phyloP scores from a whole-genome alignment of 306 rosid genomes.

The Luffa acutangula region DNA sequence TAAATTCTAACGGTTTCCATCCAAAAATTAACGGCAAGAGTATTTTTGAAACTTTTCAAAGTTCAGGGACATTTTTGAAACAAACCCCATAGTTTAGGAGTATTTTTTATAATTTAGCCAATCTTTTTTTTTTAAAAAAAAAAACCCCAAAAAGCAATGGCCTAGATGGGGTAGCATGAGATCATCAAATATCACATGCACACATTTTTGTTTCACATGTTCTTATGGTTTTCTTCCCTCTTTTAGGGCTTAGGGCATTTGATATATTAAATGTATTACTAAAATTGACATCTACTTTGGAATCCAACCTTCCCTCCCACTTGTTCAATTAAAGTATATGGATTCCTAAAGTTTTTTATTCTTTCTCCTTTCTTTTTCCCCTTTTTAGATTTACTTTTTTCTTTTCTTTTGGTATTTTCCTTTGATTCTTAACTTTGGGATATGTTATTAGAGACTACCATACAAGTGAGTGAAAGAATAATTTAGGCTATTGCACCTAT shows the following conservation, averaged over 20 bases:
- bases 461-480: background rate
- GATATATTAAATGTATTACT: slow-evolving; percentile 6
- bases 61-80: too few species aligned
- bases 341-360: slow-evolving; percentile 3
- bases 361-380: background rate
- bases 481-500: background rate
- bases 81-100: too few species aligned
- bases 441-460: background rate
- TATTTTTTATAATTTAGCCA: too few species aligned
- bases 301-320: background rate
- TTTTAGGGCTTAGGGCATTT: background rate
- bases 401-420: background rate
- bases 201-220: slow-evolving; percentile 1
- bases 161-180: background rate
- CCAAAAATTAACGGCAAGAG: too few species aligned
- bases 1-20: too few species aligned
- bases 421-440: background rate
- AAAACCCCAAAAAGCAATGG: background rate
- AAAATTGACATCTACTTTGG: background rate
- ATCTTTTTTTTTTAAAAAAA: background rate
- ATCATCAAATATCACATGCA: background rate
- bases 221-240: background rate
- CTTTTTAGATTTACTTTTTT: background rate
- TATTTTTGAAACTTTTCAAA: too few species aligned
- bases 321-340: background rate